Evolutionary conservation across 1,139 yeast species (phyloP).

Genomic region (Taphrina flavorubra): DNA sequence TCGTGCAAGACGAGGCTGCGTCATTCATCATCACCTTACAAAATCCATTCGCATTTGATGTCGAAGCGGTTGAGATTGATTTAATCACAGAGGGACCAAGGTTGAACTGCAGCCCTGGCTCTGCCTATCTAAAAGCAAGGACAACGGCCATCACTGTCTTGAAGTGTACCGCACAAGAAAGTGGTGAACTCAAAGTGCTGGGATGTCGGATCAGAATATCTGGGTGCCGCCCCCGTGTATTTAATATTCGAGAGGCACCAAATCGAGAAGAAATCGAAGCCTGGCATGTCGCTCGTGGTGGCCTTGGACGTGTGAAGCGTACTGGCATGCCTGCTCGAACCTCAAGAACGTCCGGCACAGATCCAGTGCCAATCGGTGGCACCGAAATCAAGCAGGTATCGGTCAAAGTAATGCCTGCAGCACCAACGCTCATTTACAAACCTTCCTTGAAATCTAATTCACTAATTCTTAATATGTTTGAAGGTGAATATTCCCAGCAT

Average conservation of each 20-base stretch:
- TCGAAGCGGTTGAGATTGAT: conserved; percentile 63
- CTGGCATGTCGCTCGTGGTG: conserved; percentile 40
- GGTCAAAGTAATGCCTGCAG: conserved; percentile 40
- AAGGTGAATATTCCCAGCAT: conserved; percentile 69
- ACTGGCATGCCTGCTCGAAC: conserved; percentile 14
- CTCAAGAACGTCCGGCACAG: conserved; percentile 14
- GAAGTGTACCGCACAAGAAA: conserved; percentile 56
- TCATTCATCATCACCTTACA: conserved; percentile 61
- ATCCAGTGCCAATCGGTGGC: conserved; percentile 5
- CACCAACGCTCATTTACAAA: conserved; percentile 19
- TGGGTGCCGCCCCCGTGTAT: conserved; percentile 55
- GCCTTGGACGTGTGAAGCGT: conserved; percentile 42
- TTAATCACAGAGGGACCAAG: conserved; percentile 45
- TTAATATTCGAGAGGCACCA: conserved; percentile 48
- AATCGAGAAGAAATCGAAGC: conserved; percentile 49
- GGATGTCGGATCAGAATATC: conserved; percentile 59
- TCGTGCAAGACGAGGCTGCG: conserved; percentile 46
- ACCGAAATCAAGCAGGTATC: background rate
- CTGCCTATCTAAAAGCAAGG: conserved; percentile 50
- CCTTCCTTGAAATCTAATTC: conserved; percentile 53
- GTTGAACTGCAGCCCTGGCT: conserved; percentile 43
- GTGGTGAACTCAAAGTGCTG: conserved; percentile 56
- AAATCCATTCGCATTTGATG: conserved; percentile 80
- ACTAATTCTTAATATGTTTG: conserved; percentile 72
- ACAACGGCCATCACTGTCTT: conserved; percentile 51